These are phyloP conservation scores for Nannochloropsis gaditana DNA, from an alignment of 108 stramenopile genomes.

Conservation along the genomic window DNA sequence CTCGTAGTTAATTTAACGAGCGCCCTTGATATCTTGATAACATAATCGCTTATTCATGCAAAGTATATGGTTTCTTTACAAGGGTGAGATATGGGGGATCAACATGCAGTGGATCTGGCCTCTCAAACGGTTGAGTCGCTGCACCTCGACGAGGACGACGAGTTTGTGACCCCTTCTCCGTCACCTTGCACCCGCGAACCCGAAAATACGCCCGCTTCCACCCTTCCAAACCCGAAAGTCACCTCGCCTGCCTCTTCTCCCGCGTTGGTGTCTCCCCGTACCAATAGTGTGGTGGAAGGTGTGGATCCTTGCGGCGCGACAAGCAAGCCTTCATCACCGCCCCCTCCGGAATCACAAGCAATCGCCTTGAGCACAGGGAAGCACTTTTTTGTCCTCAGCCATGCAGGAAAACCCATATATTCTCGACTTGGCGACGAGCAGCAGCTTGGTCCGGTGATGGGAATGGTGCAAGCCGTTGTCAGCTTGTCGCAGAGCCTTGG, in stretches of 20 bases:
- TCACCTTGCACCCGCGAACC: not conserved
- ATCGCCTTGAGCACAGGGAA: constrained; percentile 27
- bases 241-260: no score
- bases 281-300: no score
- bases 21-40: no score
- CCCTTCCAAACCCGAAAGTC: no score
- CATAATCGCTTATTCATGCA: no score
- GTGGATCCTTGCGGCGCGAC: not conserved
- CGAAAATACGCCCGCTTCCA: no score
- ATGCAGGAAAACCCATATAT: constrained; percentile 48
- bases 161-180: not conserved
- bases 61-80: no score
- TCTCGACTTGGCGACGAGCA: constrained; percentile 49
- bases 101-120: no score
- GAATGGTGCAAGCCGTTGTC: constrained; percentile 43
- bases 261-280: no score
- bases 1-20: no score
- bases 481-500: constrained; percentile 39
- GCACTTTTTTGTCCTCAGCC: constrained; percentile 48
- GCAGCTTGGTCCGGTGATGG: constrained; percentile 42
- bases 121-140: no score
- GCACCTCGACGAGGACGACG: not conserved
- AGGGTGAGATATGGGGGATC: no score
- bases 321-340: not conserved
- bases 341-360: not conserved